Evolutionary conservation across 164 flowering plant species (phyloP).

Genomic region (Amborella trichopoda): DNA sequence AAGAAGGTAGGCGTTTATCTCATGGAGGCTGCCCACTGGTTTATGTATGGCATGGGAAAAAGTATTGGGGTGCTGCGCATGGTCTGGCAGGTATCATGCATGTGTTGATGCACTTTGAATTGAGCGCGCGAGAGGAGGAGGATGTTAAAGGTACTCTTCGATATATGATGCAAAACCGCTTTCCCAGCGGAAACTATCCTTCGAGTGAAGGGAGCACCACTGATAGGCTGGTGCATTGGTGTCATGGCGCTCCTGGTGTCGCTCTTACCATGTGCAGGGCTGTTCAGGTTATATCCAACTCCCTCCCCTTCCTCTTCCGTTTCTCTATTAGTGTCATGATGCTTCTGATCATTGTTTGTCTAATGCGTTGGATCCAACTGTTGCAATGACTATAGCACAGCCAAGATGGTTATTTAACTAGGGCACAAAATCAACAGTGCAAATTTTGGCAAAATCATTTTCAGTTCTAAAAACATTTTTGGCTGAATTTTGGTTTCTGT

Average conservation of each 20-base stretch:
- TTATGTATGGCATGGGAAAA: conserved; percentile 59
- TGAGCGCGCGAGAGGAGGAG: conserved; percentile 51
- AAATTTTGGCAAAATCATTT: too few species aligned
- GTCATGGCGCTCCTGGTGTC: conserved; percentile 83
- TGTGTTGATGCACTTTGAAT: conserved; percentile 57
- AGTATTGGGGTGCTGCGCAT: conserved; percentile 75
- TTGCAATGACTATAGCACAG: too few species aligned
- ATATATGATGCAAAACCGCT: conserved; percentile 59
- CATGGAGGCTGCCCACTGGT: conserved; percentile 35
- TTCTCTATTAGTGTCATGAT: too few species aligned
- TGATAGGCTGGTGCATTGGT: conserved; percentile 82
- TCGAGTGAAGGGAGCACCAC: conserved; percentile 42
- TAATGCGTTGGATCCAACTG: too few species aligned
- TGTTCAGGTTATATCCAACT: conserved; percentile 62
- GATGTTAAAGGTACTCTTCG: conserved; percentile 53
- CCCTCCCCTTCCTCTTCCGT: too few species aligned
- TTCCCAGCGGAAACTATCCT: conserved; percentile 73
- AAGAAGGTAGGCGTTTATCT: conserved; percentile 30
- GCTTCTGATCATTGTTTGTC: too few species aligned
- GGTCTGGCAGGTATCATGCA: conserved; percentile 81
- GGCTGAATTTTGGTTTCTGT: too few species aligned
- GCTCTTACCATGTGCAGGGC: conserved; percentile 73
- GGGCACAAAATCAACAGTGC: too few species aligned
- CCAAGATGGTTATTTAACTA: too few species aligned
- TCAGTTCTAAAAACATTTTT: too few species aligned